Base-by-base conservation (phyloP, 768 basidiomycete species). In the Suillus paluster region DNA sequence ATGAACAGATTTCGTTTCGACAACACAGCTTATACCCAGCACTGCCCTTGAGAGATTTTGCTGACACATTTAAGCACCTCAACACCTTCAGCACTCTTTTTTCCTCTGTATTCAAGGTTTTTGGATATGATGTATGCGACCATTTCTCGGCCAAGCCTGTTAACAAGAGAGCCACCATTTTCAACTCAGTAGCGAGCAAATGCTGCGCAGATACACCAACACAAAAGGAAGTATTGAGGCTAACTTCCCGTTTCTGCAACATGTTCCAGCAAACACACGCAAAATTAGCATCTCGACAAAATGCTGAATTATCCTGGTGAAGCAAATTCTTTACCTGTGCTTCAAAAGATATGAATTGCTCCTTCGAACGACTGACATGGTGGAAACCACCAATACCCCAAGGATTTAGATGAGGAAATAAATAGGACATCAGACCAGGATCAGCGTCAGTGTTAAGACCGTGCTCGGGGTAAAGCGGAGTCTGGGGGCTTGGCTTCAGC, bases 241-340 rank as follows among this genome's bases (percentile, higher is more conserved):
- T 62, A 2, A 68, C 67, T 0, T 49, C 5, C 21, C 56, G 53
- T 49, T 70, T 70, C 25, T 65, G 67, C 1, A 58, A 8, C 15
- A 70, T 67, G 21, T 44, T 59, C 44, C 42, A 59, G n/a, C 46
- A 59, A 7, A 59, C 11, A 15, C 33, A 59, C 4, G 44, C 46
- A 39, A 59, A 59, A 23, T 59, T 17, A 2, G 58, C 19, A 33
- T 59, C 46, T 3, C 2, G 3, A 14, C 49, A 5, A 36, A 59
- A 59, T 11, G 58, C 27, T 4, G 58, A 59, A 7, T 34, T n/a
- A 21, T 59, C 58, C 9, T 49, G 58, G 5, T 4, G 5, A 1
- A 59, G 2, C 0, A 59, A 15, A 25, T 46, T 48, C 23, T 5
- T 33, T 2, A 59, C 58, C 21, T 59, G 58, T 1, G 4, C 5